Conservation (phyloP, 192 early-diverging fungal genomes). For the Umbelopsis isabellina region DNA sequence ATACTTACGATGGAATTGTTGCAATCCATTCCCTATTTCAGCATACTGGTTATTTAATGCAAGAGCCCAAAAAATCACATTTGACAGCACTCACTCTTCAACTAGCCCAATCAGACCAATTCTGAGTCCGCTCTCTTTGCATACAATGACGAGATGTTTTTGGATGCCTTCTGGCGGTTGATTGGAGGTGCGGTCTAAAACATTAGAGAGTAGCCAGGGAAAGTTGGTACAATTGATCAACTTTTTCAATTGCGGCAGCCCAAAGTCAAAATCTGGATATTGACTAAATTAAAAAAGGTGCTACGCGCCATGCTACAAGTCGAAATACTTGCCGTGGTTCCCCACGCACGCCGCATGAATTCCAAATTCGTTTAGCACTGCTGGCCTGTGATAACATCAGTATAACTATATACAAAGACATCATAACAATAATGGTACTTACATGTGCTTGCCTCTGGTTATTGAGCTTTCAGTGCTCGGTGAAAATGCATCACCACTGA, state of each 20-base stretch:
- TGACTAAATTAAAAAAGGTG: no score
- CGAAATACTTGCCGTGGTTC: slow-evolving; percentile 57
- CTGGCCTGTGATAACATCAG: slow-evolving; percentile 34
- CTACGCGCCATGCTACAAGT: no score
- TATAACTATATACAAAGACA: neutral
- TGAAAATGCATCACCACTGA: slow-evolving; percentile 71
- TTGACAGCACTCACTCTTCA: slow-evolving; percentile 51
- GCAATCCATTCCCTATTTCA: slow-evolving; percentile 62
- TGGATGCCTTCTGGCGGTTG: slow-evolving; percentile 36
- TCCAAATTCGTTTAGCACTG: slow-evolving; percentile 58
- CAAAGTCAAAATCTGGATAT: slow-evolving; percentile 65
- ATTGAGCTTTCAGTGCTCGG: slow-evolving; percentile 70
- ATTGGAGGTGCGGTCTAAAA: slow-evolving; percentile 48
- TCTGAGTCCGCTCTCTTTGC: slow-evolving; percentile 43
- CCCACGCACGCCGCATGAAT: slow-evolving; percentile 65
- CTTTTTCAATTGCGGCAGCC: slow-evolving; percentile 53
- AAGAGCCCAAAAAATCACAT: neutral
- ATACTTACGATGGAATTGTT: slow-evolving; percentile 56
- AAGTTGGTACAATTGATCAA: slow-evolving; percentile 60
- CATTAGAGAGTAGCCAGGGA: slow-evolving; percentile 75
- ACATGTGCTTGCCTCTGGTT: slow-evolving; percentile 67
- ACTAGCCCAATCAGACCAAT: slow-evolving; percentile 74
- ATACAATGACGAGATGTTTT: slow-evolving; percentile 49
- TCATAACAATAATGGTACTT: neutral
- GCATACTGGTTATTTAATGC: neutral